Evolutionary conservation across 2,329 filamentous ascomycete genomes (phyloP), one percentile per base, ranked within the genome.

Genomic region (Botrytis medusae): DNA sequence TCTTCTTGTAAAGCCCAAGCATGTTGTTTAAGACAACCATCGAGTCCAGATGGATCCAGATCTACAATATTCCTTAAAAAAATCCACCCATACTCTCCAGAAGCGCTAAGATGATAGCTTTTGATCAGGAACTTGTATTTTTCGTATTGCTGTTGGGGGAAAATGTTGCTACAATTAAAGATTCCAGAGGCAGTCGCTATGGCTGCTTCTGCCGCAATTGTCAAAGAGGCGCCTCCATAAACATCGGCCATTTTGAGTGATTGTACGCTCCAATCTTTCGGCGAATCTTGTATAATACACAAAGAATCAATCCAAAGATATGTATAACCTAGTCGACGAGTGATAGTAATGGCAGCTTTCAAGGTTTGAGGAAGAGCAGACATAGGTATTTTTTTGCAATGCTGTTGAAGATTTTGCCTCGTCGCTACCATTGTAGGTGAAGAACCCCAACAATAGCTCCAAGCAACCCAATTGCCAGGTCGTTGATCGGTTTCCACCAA

Each of bases 311-410:
- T 60, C 57, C 57, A 61, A 8, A 61, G 9, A 8, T 8, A 61
- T 16, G 0, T 9, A 25, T 61, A 37, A 16, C 59, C 18, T 7
- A 61, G 0, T 8, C 29, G 59, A 37, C 59, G 59, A 61, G 32
- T 16, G 6, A 37, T 0, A 1, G 8, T 0, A 34, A 61, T 2
- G 0, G 29, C 29, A 37, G 37, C 32, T 0, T 16, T 61, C 10
- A 61, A 25, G 2, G 32, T 40, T 4, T 61, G 34, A 37, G 32
- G 59, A 61, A 61, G 34, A 6, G 4, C 0, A 14, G 59, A 25
- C 4, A 61, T 37, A 34, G 32, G 6, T 25, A 61, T 37, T 5
- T 16, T 25, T 2, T 37, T 37, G 20, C 22, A 16, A 61, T 61
- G 20, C 4, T 6, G 59, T 6, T 5, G 9, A 1, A 61, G 4